A percentile compares a stretch with the other conserved stretches of the same genome.
phyloP scores from a whole-genome alignment of 305 asterid genomes.

The Fraxinus greggii region DNA sequence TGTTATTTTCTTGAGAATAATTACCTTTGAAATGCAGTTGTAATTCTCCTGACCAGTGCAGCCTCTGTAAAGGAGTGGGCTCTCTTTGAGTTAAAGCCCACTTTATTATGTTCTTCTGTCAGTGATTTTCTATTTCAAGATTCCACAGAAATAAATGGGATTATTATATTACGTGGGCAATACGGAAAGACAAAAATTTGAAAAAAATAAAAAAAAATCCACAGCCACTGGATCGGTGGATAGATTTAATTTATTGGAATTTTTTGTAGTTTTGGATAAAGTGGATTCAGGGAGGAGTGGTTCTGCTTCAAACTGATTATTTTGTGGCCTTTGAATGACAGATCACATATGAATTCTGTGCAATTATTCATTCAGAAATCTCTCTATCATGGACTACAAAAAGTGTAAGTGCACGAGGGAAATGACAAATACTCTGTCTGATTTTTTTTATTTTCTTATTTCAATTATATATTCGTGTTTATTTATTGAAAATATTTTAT shows the following conservation, averaged over 20 bases:
- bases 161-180: constrained; percentile 39
- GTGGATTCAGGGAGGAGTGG: constrained; percentile 27
- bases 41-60: neutral
- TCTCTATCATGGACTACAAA: neutral
- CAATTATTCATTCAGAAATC: neutral
- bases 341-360: neutral
- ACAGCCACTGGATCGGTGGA: constrained; percentile 54
- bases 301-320: constrained; percentile 24
- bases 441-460: no score
- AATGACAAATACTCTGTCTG: neutral
- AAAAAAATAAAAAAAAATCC: constrained; percentile 23
- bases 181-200: constrained; percentile 31
- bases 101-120: neutral
- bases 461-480: no score
- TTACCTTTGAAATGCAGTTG: constrained; percentile 25
- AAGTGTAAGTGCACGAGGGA: neutral
- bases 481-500: no score
- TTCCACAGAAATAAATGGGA: neutral
- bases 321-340: neutral
- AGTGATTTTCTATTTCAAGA: neutral
- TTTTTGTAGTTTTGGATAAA: constrained; percentile 30
- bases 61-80: constrained; percentile 22
- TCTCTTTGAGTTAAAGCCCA: constrained; percentile 33
- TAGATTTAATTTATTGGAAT: constrained; percentile 35
- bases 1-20: neutral